phyloP scores from a whole-genome alignment of 257 asterid species.

The Solanum paucissectum region DNA sequence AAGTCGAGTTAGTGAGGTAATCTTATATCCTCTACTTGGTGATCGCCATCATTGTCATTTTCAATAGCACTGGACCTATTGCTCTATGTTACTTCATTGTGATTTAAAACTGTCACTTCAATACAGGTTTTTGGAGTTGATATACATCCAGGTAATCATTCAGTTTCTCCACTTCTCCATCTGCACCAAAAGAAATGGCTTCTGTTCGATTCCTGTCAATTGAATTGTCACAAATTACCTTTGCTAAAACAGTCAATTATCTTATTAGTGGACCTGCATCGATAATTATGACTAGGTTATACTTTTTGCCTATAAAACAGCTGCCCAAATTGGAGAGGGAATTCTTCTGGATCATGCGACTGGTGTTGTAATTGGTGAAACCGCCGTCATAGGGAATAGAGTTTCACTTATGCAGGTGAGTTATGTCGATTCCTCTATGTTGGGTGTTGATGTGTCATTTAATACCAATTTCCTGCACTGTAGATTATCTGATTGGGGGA shows the following conservation, averaged over 20 bases:
- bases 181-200: neutral
- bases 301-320: constrained; percentile 5
- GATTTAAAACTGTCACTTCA: neutral
- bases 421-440: neutral
- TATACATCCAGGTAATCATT: constrained; percentile 32
- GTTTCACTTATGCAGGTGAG: constrained; percentile 39
- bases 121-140: constrained; percentile 40
- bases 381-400: constrained; percentile 31
- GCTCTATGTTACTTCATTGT: neutral
- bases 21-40: neutral
- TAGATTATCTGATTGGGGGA: neutral
- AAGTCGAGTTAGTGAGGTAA: constrained; percentile 40
- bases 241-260: neutral
- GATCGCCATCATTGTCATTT: neutral
- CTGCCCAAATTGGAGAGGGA: constrained; percentile 38
- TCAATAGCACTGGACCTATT: neutral
- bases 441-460: neutral
- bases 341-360: constrained; percentile 37
- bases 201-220: neutral
- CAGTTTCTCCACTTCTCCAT: neutral
- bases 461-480: neutral
- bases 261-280: neutral
- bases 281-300: neutral
- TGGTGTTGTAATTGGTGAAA: constrained; percentile 40
- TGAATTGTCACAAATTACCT: neutral